Base-by-base conservation (phyloP, 805 yeast species). In the Sugiyamaella valdiviana region DNA sequence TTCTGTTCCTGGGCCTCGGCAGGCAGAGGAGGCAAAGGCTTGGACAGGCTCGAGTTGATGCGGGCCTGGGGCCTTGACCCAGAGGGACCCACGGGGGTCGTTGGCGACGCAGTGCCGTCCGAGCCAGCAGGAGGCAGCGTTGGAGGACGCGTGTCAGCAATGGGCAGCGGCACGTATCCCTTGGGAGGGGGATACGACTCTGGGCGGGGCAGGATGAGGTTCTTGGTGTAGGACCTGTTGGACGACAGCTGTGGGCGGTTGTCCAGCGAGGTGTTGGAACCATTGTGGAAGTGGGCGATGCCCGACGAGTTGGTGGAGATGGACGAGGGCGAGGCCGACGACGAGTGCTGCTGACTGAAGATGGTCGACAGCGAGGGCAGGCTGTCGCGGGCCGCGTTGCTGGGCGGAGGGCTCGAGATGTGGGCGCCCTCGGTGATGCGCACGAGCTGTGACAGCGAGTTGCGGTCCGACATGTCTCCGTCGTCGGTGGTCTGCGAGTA, bases 181-280 rank as follows among this genome's bases (percentile, higher is more conserved):
- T 51, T 51, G 26, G 58, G 57, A 16, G 61, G 58, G 1, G 62
- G 61, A 37, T 56, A 58, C 24, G 60, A 56, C 29, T 59, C 61
- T 4, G 63, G 63, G 7, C 62, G 54, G 5, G 63, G 63, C 39
- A 59, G 54, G 20, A 59, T 57, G 36, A 59, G 57, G 48, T 58
- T 57, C 46, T 54, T 57, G 20, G 63, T 58, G 52, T 59, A 59
- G 15, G 61, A 57, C 35, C 61, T 49, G 44, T 54, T 58, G 40
- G 55, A 54, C 15, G 59, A 58, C 40, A 58, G 44, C 49, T 51
- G 56, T 3, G 61, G 63, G 14, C 57, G 53, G 42, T 9, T 21
- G 15, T n/a, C 44, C 3, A 38, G 12, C 14, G 21, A 24, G n/a
- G 29, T 17, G 9, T 19, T 17, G 2, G 39, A 24, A 16, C 38